These are phyloP conservation scores for Erythrophleum fordii DNA, from an alignment of 306 rosid species.

Conservation along the genomic window DNA sequence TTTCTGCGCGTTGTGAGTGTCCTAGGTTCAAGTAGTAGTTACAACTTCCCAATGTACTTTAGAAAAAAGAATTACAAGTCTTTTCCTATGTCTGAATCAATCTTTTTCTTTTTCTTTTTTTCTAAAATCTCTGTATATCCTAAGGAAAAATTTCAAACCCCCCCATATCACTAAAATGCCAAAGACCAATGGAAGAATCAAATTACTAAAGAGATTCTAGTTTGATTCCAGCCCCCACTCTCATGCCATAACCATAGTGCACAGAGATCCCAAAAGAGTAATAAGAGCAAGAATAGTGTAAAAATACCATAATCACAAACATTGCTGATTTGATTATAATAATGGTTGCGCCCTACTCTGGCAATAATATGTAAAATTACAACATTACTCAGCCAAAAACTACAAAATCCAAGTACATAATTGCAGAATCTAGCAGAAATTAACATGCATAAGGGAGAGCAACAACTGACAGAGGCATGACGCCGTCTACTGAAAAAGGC, in stretches of 20 bases:
- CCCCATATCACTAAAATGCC: not conserved
- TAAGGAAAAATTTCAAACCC: not conserved
- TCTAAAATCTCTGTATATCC: not conserved
- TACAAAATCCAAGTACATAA: not conserved
- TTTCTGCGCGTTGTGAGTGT: not conserved
- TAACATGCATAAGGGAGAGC: not conserved
- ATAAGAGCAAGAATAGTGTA: not conserved
- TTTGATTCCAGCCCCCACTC: not conserved
- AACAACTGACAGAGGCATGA: not conserved
- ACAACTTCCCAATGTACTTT: not conserved
- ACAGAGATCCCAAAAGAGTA: conserved; percentile 13
- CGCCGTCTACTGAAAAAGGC: not conserved
- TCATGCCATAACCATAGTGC: not conserved
- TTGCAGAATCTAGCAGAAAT: not conserved
- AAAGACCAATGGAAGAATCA: conserved; percentile 7
- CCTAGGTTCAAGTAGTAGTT: not conserved
- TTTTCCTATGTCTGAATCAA: not conserved
- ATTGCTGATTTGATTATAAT: conserved; percentile 1
- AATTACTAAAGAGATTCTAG: not conserved
- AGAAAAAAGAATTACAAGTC: not conserved
- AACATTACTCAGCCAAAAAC: not conserved
- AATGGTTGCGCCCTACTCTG: not conserved
- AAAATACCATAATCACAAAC: not conserved
- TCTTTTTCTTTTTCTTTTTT: not conserved
- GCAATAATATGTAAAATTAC: not conserved